Base-by-base conservation (phyloP, 2,329 filamentous ascomycete species). In the Chrysoporthe puriensis region DNA sequence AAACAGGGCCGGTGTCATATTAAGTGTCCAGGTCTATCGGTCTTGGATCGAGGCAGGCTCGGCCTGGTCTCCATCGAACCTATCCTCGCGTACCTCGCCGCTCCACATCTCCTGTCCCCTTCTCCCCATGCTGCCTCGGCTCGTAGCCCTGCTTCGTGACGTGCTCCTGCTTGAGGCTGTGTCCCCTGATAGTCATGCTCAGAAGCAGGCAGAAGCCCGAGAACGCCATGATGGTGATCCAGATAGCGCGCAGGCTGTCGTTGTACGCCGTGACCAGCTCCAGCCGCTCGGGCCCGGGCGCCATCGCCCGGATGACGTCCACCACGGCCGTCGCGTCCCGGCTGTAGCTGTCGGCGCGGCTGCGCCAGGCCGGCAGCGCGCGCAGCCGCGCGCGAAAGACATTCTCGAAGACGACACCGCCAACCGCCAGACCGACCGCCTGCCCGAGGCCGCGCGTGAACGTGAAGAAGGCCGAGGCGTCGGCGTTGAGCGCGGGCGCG, bases 331-430 rank as follows among this genome's bases (percentile, higher is more conserved):
- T 86, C 0, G 88, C 86, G 74, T 90, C 86, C 64, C 82, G 80
- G 13, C 85, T 84, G 73, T 86, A 86, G 60, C 80, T 79, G 59
- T 74, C 69, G 26, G 26, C n/a, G 75, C 80, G 66, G 73, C 63
- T 18, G 62, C 83, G 84, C 62, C 88, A 81, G 32, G 78, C 76
- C 0, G 84, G 79, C 58, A 83, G 83, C 1, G 76, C 79, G 16
- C 79, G 71, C 57, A 91, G 76, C 69, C 86, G 83, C 57, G 77
- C 77, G 64, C 79, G 79, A 77, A 90, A 85, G 66, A 83, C 82
- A 71, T 91, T 92, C 76, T 92, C 89, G 78, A 92, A 92, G 64
- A 91, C 84, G 43, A 90, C 88, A 3, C 90, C 89, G 1, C 88
- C 87, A 63, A 91, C 81, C 1, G 90, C 88, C 2, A 92, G 86